Evolutionary conservation across 495 filamentous ascomycete genomes (phyloP), one percentile per base, ranked within the genome.

Genomic region (Neurospora sp.): DNA sequence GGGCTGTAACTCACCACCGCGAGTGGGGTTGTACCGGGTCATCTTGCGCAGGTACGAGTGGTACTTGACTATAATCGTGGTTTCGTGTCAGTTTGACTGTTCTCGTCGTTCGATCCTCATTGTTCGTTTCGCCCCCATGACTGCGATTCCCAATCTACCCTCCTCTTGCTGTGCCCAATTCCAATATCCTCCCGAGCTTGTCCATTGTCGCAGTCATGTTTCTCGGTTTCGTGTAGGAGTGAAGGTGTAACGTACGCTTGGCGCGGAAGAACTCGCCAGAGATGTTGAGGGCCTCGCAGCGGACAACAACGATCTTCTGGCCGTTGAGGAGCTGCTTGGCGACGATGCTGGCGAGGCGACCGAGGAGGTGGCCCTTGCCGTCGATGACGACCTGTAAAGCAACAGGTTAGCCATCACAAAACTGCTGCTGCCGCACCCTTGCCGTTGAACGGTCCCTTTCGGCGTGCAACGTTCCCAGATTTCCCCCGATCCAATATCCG

Each of bases 231-330:
- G 38, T 70, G 68, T 68, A 40, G 40, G 68, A 72, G 69, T 70
- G 68, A 73, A 69, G 71, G 48, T 61, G 76, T 69, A 83, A 95
- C 96, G 86, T 96, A 99, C 96, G 91, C 90, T 99, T 99, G 80
- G 94, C 91, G 81, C 96, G 93, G 91, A 98, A 99, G 93, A 99
- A 99, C 88, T 98, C 96, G 87, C 96, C 96, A 79, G 96, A 99
- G 90, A 99, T 98, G 90, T 98, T 98, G 82, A 99, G 90, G 81
- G 92, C 93, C 86, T 99, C 96, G 88, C 93, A 97, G 88, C 96
- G 93, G 83, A 99, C 96, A 75, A 99, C 91, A 75, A 97, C 95
- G 85, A 99, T 94, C 91, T 98, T 97, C 89, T 98, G 96, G 83
- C 96, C 96, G 85, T 93, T 96, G 81, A 99, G 93, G 81, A 99